Base-by-base conservation (phyloP, 306 rosid species). In the Ochetophila trinervis region DNA sequence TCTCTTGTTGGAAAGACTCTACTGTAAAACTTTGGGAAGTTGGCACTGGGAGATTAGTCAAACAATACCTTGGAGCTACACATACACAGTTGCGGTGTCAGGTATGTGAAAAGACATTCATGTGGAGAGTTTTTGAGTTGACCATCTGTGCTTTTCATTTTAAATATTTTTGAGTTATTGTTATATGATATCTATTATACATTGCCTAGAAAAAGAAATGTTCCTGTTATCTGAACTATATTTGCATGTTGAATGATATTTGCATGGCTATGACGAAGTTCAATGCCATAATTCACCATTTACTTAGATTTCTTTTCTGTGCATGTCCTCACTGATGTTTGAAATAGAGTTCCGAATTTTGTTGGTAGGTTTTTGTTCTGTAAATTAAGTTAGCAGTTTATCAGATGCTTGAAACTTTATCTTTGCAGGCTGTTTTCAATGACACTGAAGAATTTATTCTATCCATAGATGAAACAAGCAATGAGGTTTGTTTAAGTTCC, bases 1-100 rank as follows among this genome's bases (percentile, higher is more conserved):
- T 92, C 47, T 85, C 98, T 24, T 85, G 86, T n/a, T 96, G 98
- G 51, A 92, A 92, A 82, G 98, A 92, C 71, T 89, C 98, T 17
- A 73, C 89, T 4, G 80, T 84, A 68, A 89, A 89, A 72, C 95
- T 92, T 56, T 89, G 96, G 95, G 96, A 92, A 63, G 93, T 87
- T n/a, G 81, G 89, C 55, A 82, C 89, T 63, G 98, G 98, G 77
- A 92, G 85, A 85, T 71, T 85, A 80, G 80, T 89, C 63, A 92
- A 80, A 71, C 96, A 92, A 61, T 92, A 89, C 80, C 74, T 85
- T 23, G 95, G 98, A 62, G 95, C 92, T 57, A 69, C 79, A 0
- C 98, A 84, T 79, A 82, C 84, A 53, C 96, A 82, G 69, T 72
- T 87, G 70, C 80, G 98, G 61, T 79, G 85, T 65, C 98, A 84